These are phyloP conservation scores for Cercospora brassicicola DNA, from an alignment of 2,329 filamentous ascomycete species.

Conservation along the genomic window DNA sequence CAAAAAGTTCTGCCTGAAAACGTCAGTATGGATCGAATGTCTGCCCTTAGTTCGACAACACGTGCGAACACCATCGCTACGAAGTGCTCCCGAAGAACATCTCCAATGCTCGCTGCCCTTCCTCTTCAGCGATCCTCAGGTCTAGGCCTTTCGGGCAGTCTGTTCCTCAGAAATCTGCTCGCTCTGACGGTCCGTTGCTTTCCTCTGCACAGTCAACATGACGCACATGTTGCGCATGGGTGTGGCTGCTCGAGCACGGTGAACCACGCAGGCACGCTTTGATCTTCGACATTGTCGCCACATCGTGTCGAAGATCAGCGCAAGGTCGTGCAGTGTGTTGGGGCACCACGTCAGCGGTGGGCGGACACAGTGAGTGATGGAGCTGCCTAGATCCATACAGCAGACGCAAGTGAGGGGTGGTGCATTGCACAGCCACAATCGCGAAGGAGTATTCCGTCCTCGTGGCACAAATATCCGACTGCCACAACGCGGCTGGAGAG, in stretches of 20 bases:
- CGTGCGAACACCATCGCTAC: slow-evolving; percentile 3
- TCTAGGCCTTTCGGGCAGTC: slow-evolving; percentile 2
- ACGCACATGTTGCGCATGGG: not conserved
- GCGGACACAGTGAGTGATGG: not conserved
- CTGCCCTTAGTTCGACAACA: slow-evolving; percentile 3
- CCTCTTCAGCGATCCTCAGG: not conserved
- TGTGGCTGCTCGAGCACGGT: not conserved
- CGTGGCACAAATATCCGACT: not conserved
- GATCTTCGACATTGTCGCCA: not conserved
- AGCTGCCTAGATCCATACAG: slow-evolving; percentile 2
- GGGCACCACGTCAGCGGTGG: slow-evolving; percentile 3
- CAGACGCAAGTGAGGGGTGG: slow-evolving; percentile 3
- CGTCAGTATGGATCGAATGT: slow-evolving; percentile 2
- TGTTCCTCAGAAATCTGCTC: not conserved
- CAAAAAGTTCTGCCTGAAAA: slow-evolving; percentile 17
- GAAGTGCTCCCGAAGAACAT: slow-evolving; percentile 11
- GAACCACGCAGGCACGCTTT: not conserved
- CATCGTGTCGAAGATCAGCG: slow-evolving; percentile 2
- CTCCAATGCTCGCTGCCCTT: slow-evolving; percentile 1
- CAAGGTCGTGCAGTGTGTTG: not conserved
- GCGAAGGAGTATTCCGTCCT: not conserved
- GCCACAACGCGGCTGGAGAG: not conserved
- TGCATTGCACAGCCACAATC: slow-evolving; percentile 4
- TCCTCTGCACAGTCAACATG: not conserved
- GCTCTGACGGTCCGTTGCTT: not conserved